A percentile compares a stretch with the other conserved stretches of the same genome.
These are phyloP conservation scores for Aureobasidium sp. DNA, from an alignment of 2,329 filamentous ascomycete genomes.

Conservation along the genomic window DNA sequence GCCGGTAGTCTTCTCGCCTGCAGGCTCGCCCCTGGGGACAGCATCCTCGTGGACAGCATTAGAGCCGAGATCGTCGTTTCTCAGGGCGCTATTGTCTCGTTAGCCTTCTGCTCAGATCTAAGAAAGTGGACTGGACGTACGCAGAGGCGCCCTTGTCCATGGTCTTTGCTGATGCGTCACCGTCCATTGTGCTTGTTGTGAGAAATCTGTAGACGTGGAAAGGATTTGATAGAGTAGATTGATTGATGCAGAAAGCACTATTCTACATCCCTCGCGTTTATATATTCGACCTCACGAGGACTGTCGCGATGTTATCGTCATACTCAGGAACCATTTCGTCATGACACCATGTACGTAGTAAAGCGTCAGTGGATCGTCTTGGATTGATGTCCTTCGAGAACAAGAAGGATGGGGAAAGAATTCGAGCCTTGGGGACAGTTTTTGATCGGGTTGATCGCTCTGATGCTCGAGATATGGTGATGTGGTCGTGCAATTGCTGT, in stretches of 20 bases:
- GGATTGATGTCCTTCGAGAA: background rate
- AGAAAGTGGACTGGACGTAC: slow-evolving; percentile 17
- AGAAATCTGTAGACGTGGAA: background rate
- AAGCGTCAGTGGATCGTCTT: slow-evolving; percentile 7
- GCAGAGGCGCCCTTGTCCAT: slow-evolving; percentile 24
- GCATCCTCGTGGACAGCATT: slow-evolving; percentile 24
- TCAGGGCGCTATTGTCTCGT: slow-evolving; percentile 14
- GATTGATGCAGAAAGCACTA: background rate
- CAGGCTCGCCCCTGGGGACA: slow-evolving; percentile 20
- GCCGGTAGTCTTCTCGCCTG: slow-evolving; percentile 24
- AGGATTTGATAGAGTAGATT: background rate
- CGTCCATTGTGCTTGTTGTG: slow-evolving; percentile 22
- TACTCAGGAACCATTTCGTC: slow-evolving; percentile 16
- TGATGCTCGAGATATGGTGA: background rate
- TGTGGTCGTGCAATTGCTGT: background rate
- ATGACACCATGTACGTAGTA: slow-evolving; percentile 13
- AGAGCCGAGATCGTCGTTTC: slow-evolving; percentile 20
- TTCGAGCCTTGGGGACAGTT: background rate
- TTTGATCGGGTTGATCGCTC: background rate
- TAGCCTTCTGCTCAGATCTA: background rate
- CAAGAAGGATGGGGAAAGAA: background rate
- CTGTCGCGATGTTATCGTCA: slow-evolving; percentile 16
- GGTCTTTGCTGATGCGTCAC: slow-evolving; percentile 23
- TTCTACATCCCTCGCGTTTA: background rate
- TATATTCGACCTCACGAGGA: background rate